Percentiles rank a stretch among this genome's conserved stretches.
Conservation (phyloP, 2,329 filamentous ascomycete species). For the Cercospora zeae-maydis region DNA sequence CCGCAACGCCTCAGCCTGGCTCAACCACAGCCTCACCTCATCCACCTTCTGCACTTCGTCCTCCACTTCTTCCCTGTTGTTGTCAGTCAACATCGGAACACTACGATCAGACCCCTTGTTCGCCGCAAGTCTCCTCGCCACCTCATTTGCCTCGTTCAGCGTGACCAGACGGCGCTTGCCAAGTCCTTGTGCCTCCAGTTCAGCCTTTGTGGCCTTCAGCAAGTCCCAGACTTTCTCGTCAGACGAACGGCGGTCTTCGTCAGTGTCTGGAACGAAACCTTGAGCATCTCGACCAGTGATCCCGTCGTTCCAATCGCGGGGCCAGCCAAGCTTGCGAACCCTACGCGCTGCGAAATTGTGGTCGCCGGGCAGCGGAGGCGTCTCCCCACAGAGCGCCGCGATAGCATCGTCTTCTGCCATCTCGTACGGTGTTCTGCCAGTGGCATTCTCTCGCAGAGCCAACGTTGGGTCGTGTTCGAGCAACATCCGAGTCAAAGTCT, state of each 20-base stretch:
- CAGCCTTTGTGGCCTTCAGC: slow-evolving; percentile 34
- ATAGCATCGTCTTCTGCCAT: slow-evolving; percentile 57
- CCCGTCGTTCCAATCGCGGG: slow-evolving; percentile 4
- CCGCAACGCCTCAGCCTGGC: neutral
- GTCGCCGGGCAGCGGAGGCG: slow-evolving; percentile 16
- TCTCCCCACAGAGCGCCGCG: slow-evolving; percentile 19
- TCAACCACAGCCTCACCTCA: slow-evolving; percentile 10
- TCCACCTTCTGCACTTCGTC: neutral
- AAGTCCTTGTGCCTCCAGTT: slow-evolving; percentile 18
- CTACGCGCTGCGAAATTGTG: neutral
- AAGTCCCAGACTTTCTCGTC: slow-evolving; percentile 37
- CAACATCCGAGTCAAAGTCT: slow-evolving; percentile 51
- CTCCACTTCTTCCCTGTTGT: neutral
- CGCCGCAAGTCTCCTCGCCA: slow-evolving; percentile 43
- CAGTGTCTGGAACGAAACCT: slow-evolving; percentile 24
- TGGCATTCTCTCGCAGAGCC: slow-evolving; percentile 69
- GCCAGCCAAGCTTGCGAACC: neutral
- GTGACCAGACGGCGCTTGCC: slow-evolving; percentile 54
- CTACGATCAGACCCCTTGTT: slow-evolving; percentile 10
- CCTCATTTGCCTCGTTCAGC: slow-evolving; percentile 59
- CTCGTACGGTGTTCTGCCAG: slow-evolving; percentile 69
- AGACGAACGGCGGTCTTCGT: neutral
- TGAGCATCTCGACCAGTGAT: slow-evolving; percentile 16
- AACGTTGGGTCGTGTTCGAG: slow-evolving; percentile 57
- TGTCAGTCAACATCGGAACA: neutral